Conservation (phyloP, 2,329 filamentous ascomycete genomes). For the Pseudopyrenochaeta lycopersici region DNA sequence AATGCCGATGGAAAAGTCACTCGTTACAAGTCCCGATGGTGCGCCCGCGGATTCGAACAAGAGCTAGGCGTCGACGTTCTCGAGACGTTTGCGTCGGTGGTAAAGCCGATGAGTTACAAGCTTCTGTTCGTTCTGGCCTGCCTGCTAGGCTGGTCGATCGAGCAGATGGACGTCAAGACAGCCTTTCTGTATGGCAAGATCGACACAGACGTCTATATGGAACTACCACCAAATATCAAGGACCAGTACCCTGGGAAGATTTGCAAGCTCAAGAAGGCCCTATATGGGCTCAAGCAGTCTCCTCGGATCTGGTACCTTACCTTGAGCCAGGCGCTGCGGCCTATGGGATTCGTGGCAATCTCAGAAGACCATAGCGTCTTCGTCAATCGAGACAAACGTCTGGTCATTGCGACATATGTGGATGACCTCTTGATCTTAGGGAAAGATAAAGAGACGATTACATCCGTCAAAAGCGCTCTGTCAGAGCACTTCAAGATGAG, state of each 20-base stretch:
- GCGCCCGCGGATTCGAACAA: conserved; percentile 34
- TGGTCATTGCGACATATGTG: too few relatives aligned
- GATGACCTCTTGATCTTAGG: too few relatives aligned
- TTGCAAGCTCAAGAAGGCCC: conserved; percentile 16
- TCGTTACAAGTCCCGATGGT: conserved; percentile 33
- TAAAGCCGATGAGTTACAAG: conserved; percentile 33
- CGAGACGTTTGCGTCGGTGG: conserved; percentile 4
- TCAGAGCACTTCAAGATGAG: conserved; percentile 29
- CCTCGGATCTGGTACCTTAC: conserved; percentile 31
- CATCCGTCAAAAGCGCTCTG: conserved; percentile 24
- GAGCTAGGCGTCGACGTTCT: conserved; percentile 31
- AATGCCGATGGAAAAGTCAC: conserved; percentile 20
- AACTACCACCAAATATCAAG: conserved; percentile 21
- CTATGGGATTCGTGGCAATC: conserved; percentile 20
- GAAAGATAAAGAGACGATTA: too few relatives aligned
- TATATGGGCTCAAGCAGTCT: conserved; percentile 32
- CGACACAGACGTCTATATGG: conserved; percentile 35
- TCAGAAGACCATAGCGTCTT: too few relatives aligned
- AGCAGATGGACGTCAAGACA: conserved; percentile 44
- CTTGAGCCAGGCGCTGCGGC: conserved; percentile 15
- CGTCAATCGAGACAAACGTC: too few relatives aligned
- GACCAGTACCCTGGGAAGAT: conserved; percentile 6
- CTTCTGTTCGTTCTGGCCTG: conserved; percentile 30
- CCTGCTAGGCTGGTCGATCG: conserved; percentile 24
- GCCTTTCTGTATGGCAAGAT: conserved; percentile 41